These are phyloP conservation scores for Penicillium paxilli DNA, from an alignment of 495 filamentous ascomycete species.

Conservation along the genomic window DNA sequence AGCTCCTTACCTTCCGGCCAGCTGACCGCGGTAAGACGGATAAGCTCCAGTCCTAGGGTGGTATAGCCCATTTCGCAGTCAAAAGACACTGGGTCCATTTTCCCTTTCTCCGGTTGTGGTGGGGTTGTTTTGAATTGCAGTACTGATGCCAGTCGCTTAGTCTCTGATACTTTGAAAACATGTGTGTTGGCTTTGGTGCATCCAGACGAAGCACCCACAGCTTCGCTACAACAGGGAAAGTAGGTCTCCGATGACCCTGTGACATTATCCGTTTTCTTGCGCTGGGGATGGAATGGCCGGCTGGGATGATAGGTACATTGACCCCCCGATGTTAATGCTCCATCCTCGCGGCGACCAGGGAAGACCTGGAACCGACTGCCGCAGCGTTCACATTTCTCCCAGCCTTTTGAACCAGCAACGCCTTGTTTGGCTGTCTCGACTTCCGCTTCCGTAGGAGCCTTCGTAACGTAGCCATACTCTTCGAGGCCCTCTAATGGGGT, in stretches of 20 bases:
- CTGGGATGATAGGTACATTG: conserved; percentile 77
- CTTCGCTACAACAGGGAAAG: conserved; percentile 76
- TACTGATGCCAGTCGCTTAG: conserved; percentile 72
- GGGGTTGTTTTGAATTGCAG: conserved; percentile 82
- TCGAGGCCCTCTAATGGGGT: conserved; percentile 60
- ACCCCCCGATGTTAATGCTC: conserved; percentile 73
- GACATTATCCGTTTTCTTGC: conserved; percentile 47
- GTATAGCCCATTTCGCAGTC: conserved; percentile 99
- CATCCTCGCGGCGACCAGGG: conserved; percentile 81
- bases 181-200: conserved; percentile 71
- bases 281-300: conserved; percentile 54
- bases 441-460: conserved; percentile 58
- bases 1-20: conserved; percentile 78
- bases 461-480: conserved; percentile 72
- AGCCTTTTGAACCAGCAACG: conserved; percentile 65
- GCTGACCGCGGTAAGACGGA: conserved; percentile 81
- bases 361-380: conserved; percentile 86
- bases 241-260: conserved; percentile 51
- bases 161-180: conserved; percentile 82
- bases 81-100: conserved; percentile 63
- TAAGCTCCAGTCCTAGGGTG: conserved; percentile 77
- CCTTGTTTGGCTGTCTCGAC: conserved; percentile 63
- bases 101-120: conserved; percentile 43
- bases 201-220: conserved; percentile 65
- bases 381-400: conserved; percentile 89